Evolutionary conservation across 192 early-diverging fungal species (phyloP).

Genomic region (Linnemannia elongata): DNA sequence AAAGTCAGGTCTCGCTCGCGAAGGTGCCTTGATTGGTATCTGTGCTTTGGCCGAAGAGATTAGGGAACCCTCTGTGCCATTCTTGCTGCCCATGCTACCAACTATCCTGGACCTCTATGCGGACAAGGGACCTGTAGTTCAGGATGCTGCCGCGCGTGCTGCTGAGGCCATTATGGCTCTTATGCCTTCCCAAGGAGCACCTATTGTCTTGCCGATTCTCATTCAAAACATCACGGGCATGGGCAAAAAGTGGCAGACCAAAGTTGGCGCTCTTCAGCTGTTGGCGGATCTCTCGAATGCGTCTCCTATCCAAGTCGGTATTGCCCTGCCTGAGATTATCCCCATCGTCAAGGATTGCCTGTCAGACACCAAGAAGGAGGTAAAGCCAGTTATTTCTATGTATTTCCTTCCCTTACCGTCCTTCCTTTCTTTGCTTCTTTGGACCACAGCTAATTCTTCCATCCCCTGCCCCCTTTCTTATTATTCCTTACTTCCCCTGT

Average conservation of each 20-base stretch:
- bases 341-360: constrained; percentile 79
- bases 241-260: constrained; percentile 85
- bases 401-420: not conserved
- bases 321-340: constrained; percentile 70
- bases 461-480: not conserved
- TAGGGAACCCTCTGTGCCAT: constrained; percentile 73
- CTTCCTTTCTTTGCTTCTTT: not conserved
- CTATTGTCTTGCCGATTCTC: constrained; percentile 72
- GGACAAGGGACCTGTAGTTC: constrained; percentile 65
- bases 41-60: constrained; percentile 72
- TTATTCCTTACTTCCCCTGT: not conserved
- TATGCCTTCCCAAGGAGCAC: constrained; percentile 61
- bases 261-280: constrained; percentile 69
- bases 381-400: constrained; percentile 17
- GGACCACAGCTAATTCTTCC: not conserved
- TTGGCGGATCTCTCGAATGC: constrained; percentile 57
- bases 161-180: constrained; percentile 53
- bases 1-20: constrained; percentile 71
- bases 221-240: constrained; percentile 70
- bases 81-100: constrained; percentile 70
- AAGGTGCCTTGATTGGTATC: constrained; percentile 75
- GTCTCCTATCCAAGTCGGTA: constrained; percentile 65
- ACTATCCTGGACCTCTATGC: constrained; percentile 70
- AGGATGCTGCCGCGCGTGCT: constrained; percentile 63
- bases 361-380: constrained; percentile 83